Conservation (phyloP, 129 eudicot species). For the Heracleum sosnowskyi region DNA sequence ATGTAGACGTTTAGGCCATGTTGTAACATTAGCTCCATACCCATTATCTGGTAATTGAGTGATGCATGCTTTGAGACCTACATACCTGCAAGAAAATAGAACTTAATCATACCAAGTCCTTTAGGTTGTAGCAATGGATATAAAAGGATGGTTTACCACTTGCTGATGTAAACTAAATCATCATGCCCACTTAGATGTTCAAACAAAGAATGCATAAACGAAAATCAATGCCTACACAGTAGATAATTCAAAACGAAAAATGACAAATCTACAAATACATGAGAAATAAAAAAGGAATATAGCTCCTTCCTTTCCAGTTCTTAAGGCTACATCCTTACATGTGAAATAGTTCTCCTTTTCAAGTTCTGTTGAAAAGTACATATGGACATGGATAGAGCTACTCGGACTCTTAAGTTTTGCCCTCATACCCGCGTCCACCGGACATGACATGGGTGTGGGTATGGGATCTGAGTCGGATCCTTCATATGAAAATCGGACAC, state of each 20-base stretch:
- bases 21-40: constrained; percentile 52
- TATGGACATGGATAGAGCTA: not conserved
- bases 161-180: not conserved
- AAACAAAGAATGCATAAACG: not conserved
- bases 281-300: not conserved
- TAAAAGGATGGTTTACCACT: not conserved
- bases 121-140: not conserved
- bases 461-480: no score
- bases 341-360: not conserved
- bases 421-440: no score
- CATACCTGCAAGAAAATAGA: constrained; percentile 41
- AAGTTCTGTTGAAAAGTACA: not conserved
- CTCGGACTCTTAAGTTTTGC: no score
- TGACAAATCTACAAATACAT: not conserved
- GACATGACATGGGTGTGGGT: no score
- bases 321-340: not conserved
- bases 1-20: constrained; percentile 77
- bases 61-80: constrained; percentile 56
- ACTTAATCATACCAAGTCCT: not conserved
- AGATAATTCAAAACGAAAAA: not conserved
- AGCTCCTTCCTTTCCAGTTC: not conserved
- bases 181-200: not conserved
- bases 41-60: constrained; percentile 54
- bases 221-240: not conserved
- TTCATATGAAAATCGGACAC: no score